Percentiles rank a stretch among this genome's conserved stretches.
Conservation (phyloP, 495 filamentous ascomycete species). For the Talaromyces borbonicus region DNA sequence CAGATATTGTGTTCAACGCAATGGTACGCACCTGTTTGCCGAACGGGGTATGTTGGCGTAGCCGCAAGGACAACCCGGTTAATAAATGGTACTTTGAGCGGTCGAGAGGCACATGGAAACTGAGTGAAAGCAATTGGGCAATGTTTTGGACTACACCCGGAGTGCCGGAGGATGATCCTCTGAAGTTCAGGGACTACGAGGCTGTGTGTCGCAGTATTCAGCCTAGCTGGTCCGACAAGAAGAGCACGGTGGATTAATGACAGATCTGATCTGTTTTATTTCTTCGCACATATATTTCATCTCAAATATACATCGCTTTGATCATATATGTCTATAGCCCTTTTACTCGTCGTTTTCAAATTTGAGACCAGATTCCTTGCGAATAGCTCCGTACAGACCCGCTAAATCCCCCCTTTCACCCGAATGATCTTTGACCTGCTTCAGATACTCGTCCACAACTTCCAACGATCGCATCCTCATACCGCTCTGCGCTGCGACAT, state of each 20-base stretch:
- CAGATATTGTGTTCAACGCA: conserved; percentile 89
- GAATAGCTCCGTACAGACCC: conserved; percentile 69
- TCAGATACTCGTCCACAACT: conserved; percentile 58
- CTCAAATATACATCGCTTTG: neutral
- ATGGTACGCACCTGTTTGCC: conserved; percentile 89
- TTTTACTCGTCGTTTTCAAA: conserved; percentile 44
- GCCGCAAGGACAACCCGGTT: conserved; percentile 69
- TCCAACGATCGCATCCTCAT: conserved; percentile 53
- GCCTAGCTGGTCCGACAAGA: conserved; percentile 76
- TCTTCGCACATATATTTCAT: conserved; percentile 1
- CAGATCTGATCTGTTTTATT: no score
- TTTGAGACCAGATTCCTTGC: conserved; percentile 58
- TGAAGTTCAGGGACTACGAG: conserved; percentile 69
- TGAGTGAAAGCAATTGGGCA: conserved; percentile 72
- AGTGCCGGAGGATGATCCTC: conserved; percentile 35
- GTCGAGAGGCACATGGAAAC: conserved; percentile 68
- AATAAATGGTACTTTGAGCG: conserved; percentile 97
- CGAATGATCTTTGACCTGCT: conserved; percentile 57
- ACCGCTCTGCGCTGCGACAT: conserved; percentile 53
- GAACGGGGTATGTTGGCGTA: conserved; percentile 69
- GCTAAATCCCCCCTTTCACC: conserved; percentile 76
- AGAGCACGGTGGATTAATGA: conserved; percentile 47
- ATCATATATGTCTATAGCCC: neutral
- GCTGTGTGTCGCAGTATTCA: conserved; percentile 67
- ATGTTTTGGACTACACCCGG: conserved; percentile 95